A percentile compares a stretch with the other conserved stretches of the same genome.
Conservation (phyloP, 2,329 filamentous ascomycete species). For the Ophiostoma ips region DNA sequence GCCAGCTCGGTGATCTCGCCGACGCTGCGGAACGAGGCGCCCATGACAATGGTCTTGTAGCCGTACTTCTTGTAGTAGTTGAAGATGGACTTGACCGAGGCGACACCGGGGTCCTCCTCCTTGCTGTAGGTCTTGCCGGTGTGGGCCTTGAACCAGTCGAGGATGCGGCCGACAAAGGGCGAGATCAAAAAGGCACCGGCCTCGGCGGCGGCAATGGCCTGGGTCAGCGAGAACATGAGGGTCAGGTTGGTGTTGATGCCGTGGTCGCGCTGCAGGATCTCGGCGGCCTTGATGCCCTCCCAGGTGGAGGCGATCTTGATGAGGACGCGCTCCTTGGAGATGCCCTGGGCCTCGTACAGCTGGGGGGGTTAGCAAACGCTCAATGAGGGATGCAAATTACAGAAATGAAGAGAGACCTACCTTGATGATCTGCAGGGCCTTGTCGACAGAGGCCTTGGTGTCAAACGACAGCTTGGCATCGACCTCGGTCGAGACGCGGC, state of each 20-base stretch:
- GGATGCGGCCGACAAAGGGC: conserved; percentile 96
- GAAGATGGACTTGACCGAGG: conserved; percentile 86
- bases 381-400: background rate
- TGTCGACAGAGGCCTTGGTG: conserved; percentile 79
- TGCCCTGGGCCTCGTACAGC: conserved; percentile 89
- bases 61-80: conserved; percentile 99
- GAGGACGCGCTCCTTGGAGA: conserved; percentile 84
- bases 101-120: conserved; percentile 89
- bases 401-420: conserved; percentile 28
- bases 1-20: conserved; percentile 98
- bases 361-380: conserved; percentile 23
- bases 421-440: conserved; percentile 94
- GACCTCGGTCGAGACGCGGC: conserved; percentile 98
- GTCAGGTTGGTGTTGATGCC: conserved; percentile 98
- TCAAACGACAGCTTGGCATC: conserved; percentile 94
- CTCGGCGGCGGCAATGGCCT: conserved; percentile 93
- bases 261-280: conserved; percentile 92
- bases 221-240: conserved; percentile 90
- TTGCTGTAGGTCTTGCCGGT: conserved; percentile 87
- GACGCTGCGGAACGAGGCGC: conserved; percentile 89
- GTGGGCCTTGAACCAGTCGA: conserved; percentile 97
- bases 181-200: conserved; percentile 95
- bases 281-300: conserved; percentile 98
- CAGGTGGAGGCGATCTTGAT: conserved; percentile 99
- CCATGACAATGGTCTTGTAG: conserved; percentile 99